phyloP scores from a whole-genome alignment of 371 early-diverging fungal species.

The Amoeboradix gromovi region DNA sequence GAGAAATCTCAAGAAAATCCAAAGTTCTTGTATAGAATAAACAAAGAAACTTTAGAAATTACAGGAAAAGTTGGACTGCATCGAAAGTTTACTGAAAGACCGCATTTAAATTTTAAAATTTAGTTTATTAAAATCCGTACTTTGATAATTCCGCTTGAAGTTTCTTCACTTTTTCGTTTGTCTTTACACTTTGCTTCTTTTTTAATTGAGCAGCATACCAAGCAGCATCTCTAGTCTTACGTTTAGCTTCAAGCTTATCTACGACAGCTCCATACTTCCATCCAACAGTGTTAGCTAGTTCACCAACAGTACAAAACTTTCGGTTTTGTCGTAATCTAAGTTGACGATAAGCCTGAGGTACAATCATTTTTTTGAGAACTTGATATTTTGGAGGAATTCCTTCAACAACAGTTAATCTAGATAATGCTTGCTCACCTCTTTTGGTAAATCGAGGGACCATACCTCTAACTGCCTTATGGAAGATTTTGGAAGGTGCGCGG shows the following conservation, averaged over 20 bases:
- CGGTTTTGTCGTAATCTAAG: conserved; percentile 84
- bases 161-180: not conserved
- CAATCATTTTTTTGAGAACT: conserved; percentile 76
- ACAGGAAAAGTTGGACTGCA: not conserved
- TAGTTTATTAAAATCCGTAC: not conserved
- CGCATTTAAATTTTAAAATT: not conserved
- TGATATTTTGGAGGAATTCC: conserved; percentile 96
- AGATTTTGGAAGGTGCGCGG: conserved; percentile 89
- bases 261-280: conserved; percentile 97
- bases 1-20: not conserved
- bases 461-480: conserved; percentile 89
- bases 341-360: conserved; percentile 86
- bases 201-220: not conserved
- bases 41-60: not conserved
- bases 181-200: not conserved
- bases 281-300: conserved; percentile 84
- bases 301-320: conserved; percentile 80
- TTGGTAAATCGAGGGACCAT: conserved; percentile 98
- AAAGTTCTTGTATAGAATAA: not conserved
- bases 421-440: conserved; percentile 88
- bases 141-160: not conserved
- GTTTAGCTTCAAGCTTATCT: conserved; percentile 78
- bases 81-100: not conserved
- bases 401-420: conserved; percentile 92
- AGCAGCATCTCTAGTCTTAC: conserved; percentile 56